Percentiles rank a stretch among this genome's conserved stretches.
Conservation (phyloP, 108 stramenopile genomes). For the Nitzschia sp. region DNA sequence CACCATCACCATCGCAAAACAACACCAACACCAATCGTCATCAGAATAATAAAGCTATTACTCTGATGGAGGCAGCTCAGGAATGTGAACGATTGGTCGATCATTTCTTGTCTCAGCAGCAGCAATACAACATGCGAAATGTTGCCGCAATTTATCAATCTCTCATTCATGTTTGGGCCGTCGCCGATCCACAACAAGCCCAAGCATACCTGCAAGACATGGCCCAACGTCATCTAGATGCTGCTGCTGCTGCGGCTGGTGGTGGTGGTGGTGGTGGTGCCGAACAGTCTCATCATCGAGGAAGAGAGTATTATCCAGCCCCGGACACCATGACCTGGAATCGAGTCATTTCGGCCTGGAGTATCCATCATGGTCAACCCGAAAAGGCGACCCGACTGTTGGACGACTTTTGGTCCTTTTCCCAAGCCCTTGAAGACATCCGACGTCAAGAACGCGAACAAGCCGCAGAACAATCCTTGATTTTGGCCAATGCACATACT, state of each 20-base stretch:
- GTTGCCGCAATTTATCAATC: constrained; percentile 8
- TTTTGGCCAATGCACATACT: neutral
- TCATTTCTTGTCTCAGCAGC: constrained; percentile 8
- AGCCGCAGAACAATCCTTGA: neutral
- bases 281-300: neutral
- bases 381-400: constrained; percentile 1
- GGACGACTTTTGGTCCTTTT: constrained; percentile 31
- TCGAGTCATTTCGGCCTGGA: constrained; percentile 28
- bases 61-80: constrained; percentile 19
- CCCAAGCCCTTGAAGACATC: constrained; percentile 8
- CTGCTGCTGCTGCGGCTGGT: neutral
- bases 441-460: neutral
- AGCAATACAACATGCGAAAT: neutral
- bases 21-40: too few relatives aligned
- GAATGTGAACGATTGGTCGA: constrained; percentile 25
- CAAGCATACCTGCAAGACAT: constrained; percentile 18
- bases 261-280: neutral
- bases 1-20: neutral
- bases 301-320: neutral
- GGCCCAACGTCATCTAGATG: constrained; percentile 11
- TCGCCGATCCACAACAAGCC: constrained; percentile 13
- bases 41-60: too few relatives aligned
- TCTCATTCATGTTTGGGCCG: constrained; percentile 37
- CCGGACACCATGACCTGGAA: constrained; percentile 38
- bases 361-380: constrained; percentile 30